Conservation (phyloP, 1,284 basidiomycete species). For the Sporisorium exsertum region DNA sequence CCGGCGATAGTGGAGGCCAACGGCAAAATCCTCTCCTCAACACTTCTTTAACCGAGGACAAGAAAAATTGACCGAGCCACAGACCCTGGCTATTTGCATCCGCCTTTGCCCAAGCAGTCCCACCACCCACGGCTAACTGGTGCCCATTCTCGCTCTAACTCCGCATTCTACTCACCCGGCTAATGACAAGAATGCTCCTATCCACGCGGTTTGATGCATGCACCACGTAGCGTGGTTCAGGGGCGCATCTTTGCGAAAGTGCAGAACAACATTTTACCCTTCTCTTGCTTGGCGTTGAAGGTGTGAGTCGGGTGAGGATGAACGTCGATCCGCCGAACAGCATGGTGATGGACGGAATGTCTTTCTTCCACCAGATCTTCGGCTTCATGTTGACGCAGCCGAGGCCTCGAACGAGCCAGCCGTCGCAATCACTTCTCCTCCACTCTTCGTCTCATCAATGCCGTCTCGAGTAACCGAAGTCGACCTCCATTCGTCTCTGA, state of each 20-base stretch:
- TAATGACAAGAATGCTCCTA: neutral
- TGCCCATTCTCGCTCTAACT: neutral
- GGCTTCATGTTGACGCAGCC: too few relatives aligned
- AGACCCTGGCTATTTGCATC: neutral
- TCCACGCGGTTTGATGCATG: neutral
- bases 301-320: neutral
- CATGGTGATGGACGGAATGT: neutral
- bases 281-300: neutral
- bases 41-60: neutral
- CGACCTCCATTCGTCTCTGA: too few relatives aligned
- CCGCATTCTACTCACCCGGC: neutral
- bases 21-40: too few relatives aligned
- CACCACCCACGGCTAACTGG: too few relatives aligned
- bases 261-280: neutral
- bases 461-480: too few relatives aligned
- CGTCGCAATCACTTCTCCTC: too few relatives aligned
- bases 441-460: too few relatives aligned
- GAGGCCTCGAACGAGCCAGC: too few relatives aligned
- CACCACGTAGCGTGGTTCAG: neutral
- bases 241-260: too few relatives aligned
- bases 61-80: too few relatives aligned
- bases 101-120: too few relatives aligned
- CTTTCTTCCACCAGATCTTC: constrained; percentile 1
- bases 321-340: neutral
- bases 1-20: too few relatives aligned